Evolutionary conservation across 1,284 basidiomycete genomes (phyloP).

Genomic region (Moesziomyces antarcticus): DNA sequence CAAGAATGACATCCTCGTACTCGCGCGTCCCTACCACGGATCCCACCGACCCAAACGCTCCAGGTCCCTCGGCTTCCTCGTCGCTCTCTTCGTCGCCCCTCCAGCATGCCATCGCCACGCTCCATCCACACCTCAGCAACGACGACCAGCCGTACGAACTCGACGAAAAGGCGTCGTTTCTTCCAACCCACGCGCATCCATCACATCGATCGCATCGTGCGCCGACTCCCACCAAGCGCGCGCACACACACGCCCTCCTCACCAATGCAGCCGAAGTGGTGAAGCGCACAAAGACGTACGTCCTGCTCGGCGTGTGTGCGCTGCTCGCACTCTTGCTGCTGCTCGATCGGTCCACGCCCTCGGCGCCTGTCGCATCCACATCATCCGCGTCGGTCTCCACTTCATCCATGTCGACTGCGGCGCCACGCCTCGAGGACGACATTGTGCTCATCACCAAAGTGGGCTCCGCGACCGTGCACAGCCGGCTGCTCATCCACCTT

Average conservation of each 20-base stretch:
- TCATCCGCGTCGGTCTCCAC: too few species aligned
- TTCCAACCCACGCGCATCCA: background rate
- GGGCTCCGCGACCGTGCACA: conserved; percentile 34
- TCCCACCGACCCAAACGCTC: background rate
- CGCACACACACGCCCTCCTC: background rate
- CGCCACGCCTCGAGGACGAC: conserved; percentile 32
- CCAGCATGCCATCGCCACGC: background rate
- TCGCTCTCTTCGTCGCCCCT: conserved; percentile 10
- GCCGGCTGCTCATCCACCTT: conserved; percentile 33
- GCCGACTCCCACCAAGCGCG: background rate
- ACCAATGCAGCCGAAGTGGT: background rate
- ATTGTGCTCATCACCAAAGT: conserved; percentile 46
- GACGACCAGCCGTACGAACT: conserved; percentile 12
- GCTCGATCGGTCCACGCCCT: background rate
- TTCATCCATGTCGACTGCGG: too few species aligned
- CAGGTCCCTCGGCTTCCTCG: conserved; percentile 1
- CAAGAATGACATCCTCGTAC: background rate
- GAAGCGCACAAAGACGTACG: conserved; percentile 3
- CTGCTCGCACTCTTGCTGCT: conserved; percentile 13
- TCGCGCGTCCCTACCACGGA: conserved; percentile 3
- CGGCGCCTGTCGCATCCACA: background rate
- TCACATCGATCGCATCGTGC: background rate
- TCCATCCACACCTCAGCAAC: background rate
- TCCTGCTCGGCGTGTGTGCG: conserved; percentile 16
- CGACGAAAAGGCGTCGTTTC: conserved; percentile 2